These are phyloP conservation scores for Scheffersomyces segobiensis DNA, from an alignment of 1,139 yeast species.

Conservation along the genomic window DNA sequence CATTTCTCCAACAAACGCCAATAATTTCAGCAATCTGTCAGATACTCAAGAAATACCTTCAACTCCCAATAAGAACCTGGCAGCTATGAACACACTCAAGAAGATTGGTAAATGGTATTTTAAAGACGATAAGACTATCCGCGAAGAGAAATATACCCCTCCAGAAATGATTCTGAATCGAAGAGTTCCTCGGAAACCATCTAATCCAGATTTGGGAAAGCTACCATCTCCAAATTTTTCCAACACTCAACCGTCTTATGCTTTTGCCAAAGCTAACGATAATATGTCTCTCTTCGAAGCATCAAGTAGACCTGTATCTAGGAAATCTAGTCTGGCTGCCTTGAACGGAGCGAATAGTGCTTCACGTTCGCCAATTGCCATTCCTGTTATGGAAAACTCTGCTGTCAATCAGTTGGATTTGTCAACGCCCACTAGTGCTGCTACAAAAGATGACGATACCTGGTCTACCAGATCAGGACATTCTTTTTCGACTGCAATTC, in stretches of 20 bases:
- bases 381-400: background rate
- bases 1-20: background rate
- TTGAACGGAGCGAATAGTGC: background rate
- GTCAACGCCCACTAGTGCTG: background rate
- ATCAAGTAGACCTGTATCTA: background rate
- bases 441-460: background rate
- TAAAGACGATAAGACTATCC: constrained; percentile 41
- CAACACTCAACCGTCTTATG: constrained; percentile 12
- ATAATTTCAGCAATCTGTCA: too few relatives aligned
- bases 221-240: background rate
- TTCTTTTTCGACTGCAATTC: background rate
- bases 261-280: constrained; percentile 10
- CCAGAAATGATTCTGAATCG: constrained; percentile 70
- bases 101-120: constrained; percentile 73
- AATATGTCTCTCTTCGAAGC: background rate
- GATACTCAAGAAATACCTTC: background rate
- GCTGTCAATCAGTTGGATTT: background rate
- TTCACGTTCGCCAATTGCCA: background rate
- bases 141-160: constrained; percentile 35
- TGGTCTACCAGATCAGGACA: constrained; percentile 1
- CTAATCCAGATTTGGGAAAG: constrained; percentile 3
- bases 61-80: constrained; percentile 3
- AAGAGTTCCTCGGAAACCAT: constrained; percentile 35
- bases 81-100: constrained; percentile 42
- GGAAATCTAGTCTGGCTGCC: background rate